phyloP scores from a whole-genome alignment of 805 yeast genomes.

The Cyberlindnera subsufficiens region DNA sequence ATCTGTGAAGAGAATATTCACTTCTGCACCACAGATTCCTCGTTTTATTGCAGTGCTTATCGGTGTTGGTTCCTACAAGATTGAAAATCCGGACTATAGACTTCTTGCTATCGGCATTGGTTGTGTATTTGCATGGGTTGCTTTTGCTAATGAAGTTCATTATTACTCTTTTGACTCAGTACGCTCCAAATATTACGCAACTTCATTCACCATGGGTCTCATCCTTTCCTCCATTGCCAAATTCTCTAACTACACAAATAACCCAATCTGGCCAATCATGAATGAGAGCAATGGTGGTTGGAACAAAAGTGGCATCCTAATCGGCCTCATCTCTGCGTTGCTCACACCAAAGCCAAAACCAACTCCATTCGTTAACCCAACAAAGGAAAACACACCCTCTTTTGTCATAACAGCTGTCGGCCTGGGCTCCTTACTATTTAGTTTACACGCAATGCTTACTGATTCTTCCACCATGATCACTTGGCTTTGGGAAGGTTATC shows the following conservation, averaged over 20 bases:
- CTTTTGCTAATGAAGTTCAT: conserved; percentile 37
- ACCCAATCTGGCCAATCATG: conserved; percentile 97
- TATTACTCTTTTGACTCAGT: conserved; percentile 20
- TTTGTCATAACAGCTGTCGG: conserved; percentile 54
- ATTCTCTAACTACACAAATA: conserved; percentile 72
- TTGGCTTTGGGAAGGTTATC: conserved; percentile 97
- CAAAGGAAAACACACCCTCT: conserved; percentile 25
- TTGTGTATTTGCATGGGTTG: conserved; percentile 51
- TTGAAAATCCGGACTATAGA: conserved; percentile 64
- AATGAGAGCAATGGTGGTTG: conserved; percentile 80
- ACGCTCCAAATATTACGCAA: conserved; percentile 28
- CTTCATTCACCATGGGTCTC: conserved; percentile 67
- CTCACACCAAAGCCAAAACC: conserved; percentile 40
- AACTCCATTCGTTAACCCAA: background rate
- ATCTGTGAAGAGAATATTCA: conserved; percentile 33
- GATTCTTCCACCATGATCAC: conserved; percentile 84
- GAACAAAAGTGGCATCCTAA: conserved; percentile 59
- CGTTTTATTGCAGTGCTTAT: conserved; percentile 48
- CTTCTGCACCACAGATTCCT: conserved; percentile 45
- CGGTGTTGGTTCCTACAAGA: conserved; percentile 73
- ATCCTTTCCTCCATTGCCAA: conserved; percentile 69
- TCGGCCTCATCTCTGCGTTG: conserved; percentile 62
- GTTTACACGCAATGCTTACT: conserved; percentile 65
- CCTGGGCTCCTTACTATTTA: conserved; percentile 70
- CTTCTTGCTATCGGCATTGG: conserved; percentile 64